Evolutionary conservation across 352 stramenopile species (phyloP).

Genomic region (Pythium guiyangense): DNA sequence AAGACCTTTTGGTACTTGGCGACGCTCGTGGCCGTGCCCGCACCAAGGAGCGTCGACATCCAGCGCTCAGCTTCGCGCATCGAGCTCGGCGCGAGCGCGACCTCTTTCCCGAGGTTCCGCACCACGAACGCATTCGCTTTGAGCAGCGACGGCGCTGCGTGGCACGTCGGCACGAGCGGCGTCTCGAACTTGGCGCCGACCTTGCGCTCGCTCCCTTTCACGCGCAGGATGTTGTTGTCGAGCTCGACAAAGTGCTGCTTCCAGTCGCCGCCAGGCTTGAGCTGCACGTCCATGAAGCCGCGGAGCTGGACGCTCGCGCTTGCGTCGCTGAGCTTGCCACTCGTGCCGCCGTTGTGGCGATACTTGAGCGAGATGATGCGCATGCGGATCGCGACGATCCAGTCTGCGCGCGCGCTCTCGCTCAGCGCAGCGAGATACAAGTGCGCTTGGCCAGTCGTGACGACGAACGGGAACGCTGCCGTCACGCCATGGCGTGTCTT

Average conservation of each 20-base stretch:
- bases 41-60: slow-evolving; percentile 34
- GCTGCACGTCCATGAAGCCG: slow-evolving; percentile 56
- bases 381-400: slow-evolving; percentile 57
- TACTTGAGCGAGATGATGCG: slow-evolving; percentile 68
- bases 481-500: slow-evolving; percentile 11
- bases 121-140: slow-evolving; percentile 59
- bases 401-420: slow-evolving; percentile 47
- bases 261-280: slow-evolving; percentile 38
- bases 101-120: slow-evolving; percentile 40
- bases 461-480: slow-evolving; percentile 47
- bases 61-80: slow-evolving; percentile 36
- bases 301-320: slow-evolving; percentile 26
- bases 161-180: slow-evolving; percentile 43
- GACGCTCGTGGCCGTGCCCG: slow-evolving; percentile 18
- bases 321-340: slow-evolving; percentile 1
- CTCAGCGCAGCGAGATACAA: slow-evolving; percentile 41
- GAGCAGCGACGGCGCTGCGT: slow-evolving; percentile 26
- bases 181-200: slow-evolving; percentile 53
- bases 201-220: slow-evolving; percentile 57
- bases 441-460: slow-evolving; percentile 50
- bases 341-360: slow-evolving; percentile 28
- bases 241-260: slow-evolving; percentile 60
- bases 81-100: slow-evolving; percentile 36
- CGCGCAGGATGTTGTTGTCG: slow-evolving; percentile 56
- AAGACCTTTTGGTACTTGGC: slow-evolving; percentile 44